Evolutionary conservation across 2,329 filamentous ascomycete species (phyloP), one percentile per base, ranked within the genome.

Genomic region (Pseudogymnoascus sp.): DNA sequence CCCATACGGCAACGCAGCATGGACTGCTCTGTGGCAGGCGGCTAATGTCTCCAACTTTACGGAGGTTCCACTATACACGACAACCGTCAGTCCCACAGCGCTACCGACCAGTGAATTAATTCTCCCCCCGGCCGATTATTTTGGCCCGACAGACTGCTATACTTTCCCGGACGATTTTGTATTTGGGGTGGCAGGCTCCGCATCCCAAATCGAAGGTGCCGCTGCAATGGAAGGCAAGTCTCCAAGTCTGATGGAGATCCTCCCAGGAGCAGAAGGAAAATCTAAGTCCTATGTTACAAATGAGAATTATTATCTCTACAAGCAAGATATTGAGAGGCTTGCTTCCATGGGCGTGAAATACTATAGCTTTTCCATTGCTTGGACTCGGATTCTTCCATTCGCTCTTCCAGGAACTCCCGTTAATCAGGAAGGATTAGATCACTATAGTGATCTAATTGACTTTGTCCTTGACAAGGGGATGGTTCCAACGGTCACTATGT

Each of bases 71-170:
- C 21, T 77, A n/a, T 76, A 77, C 63, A 75, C 74, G 2, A 81
- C 81, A 0, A 85, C 82, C 0, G 81, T 82, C 1, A 75, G 73
- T 3, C 80, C 83, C 0, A 85, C 81, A 0, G 76, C 82, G 0
- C 71, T 86, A 1, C 79, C 82, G 0, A 81, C 74, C 1, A 78
- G 72, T 60, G 81, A 85, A 62, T 74, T 86, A 1, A 72, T 84
- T 5, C 74, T 83, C 0, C 83, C 83, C 0, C 82, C 83, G 0
- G 68, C 73, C 1, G 77, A 80, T 58, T 81, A 80, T 63, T 80
- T 81, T 61, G 74, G 73, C 0, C 76, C 79, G 47, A 72, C 74
- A 17, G 73, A 79, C 13, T 81, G 80, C 65, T 77, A 80, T 54
- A 75, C 73, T 17, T 81, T 84, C 33, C 79, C 79, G 0, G 68